Base-by-base conservation (phyloP, 2,329 filamentous ascomycete species). In the Hymenoscyphus albidus region DNA sequence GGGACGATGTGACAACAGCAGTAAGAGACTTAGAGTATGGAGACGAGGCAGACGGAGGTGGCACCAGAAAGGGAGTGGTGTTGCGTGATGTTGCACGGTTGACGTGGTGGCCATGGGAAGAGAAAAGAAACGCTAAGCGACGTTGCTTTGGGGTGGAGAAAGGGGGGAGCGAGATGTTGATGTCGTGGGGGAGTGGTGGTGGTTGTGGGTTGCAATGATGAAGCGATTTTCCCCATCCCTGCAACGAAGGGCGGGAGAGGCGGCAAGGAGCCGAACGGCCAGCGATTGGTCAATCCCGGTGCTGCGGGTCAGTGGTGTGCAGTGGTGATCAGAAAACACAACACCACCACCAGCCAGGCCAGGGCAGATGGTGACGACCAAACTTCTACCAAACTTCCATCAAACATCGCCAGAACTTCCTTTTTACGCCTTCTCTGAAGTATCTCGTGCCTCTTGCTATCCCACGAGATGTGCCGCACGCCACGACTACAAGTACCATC, bases 321-420 rank as follows among this genome's bases (percentile, higher is more conserved):
- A 22, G 42, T 48, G n/a, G 42, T 51, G 44, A 51, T 51, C 44
- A 9, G 44, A 51, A 51, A 22, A 51, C 44, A 51, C 44, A 22
- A 51, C 44, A 51, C 44, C 44, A 48, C 42, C 32, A 35, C 32
- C 32, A 5, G 7, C 32, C 32, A 35, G 32, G 32, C 32, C 32
- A 35, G 32, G 32, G 5, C 32, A 35, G 32, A 35, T 2, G 32
- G 32, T 35, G 32, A 5, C 32, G 7, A n/a, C 44, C 44, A 18
- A 51, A 51, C 44, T 51, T 51, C 44, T 51, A 9, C 18, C 44
- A 51, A 51, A 51, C 44, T 51, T 40, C 38, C 12, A 35, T 13
- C 57, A 59, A 40, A 59, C 38, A 59, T 59, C 57, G 57, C 57
- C 57, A 59, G 38, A 59, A 38, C 31, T 22, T 59, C 38, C 57